These are phyloP conservation scores for Cladosporium sp. DNA, from an alignment of 2,329 filamentous ascomycete species.

Conservation along the genomic window DNA sequence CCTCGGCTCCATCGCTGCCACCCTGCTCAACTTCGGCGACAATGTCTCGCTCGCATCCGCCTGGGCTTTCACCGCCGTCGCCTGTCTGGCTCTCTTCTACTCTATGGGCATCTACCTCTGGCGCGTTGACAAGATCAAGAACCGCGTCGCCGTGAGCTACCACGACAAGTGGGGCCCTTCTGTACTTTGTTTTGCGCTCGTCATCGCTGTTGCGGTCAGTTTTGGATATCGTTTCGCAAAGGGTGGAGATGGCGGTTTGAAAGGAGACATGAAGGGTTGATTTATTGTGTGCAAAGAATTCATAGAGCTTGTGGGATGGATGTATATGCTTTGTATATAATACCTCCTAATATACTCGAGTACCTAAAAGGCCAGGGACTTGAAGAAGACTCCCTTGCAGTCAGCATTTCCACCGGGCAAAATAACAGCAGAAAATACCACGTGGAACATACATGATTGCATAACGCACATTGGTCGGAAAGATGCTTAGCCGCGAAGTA, in stretches of 20 bases:
- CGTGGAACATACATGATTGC: too few relatives aligned
- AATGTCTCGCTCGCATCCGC: constrained; percentile 59
- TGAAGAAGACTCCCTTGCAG: too few relatives aligned
- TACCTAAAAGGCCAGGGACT: too few relatives aligned
- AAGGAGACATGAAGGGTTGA: constrained; percentile 21
- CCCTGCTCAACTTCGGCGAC: constrained; percentile 74
- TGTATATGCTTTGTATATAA: too few relatives aligned
- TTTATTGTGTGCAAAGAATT: too few relatives aligned
- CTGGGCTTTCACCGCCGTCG: constrained; percentile 71
- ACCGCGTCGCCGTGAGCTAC: constrained; percentile 78
- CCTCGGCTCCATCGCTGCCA: constrained; percentile 79
- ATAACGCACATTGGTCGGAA: too few relatives aligned
- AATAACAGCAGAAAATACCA: too few relatives aligned
- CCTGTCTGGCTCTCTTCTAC: constrained; percentile 74
- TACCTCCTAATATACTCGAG: too few relatives aligned
- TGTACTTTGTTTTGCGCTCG: constrained; percentile 65
- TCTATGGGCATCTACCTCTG: constrained; percentile 80
- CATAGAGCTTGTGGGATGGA: too few relatives aligned
- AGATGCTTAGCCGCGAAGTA: too few relatives aligned
- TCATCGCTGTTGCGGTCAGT: constrained; percentile 69
- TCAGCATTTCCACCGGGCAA: too few relatives aligned
- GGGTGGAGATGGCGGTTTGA: constrained; percentile 47
- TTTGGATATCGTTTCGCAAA: constrained; percentile 69
- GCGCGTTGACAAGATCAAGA: constrained; percentile 78
- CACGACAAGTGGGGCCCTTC: constrained; percentile 87